A percentile compares a stretch with the other conserved stretches of the same genome.
Evolutionary conservation across 73 alveolate species (phyloP).

Genomic region (Stentor coeruleus): DNA sequence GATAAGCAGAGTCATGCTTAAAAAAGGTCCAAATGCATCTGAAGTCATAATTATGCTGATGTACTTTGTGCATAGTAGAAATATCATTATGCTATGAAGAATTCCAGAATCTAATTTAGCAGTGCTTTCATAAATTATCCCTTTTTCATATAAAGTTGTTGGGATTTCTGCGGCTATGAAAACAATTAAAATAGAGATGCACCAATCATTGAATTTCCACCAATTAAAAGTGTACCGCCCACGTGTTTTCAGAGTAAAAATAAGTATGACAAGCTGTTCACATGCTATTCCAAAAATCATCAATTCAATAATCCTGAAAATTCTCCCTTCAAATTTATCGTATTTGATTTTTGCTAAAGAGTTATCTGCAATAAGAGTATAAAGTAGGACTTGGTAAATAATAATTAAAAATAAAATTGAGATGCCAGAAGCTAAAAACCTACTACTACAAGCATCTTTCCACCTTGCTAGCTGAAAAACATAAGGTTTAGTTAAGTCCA

Average conservation of each 20-base stretch:
- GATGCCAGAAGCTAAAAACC: conserved; percentile 35
- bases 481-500: conserved; percentile 29
- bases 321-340: neutral
- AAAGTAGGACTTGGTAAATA: conserved; percentile 33
- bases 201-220: neutral
- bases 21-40: neutral
- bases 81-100: neutral
- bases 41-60: neutral
- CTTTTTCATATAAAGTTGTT: neutral
- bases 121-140: neutral
- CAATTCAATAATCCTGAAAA: neutral
- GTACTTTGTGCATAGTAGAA: neutral
- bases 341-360: conserved; percentile 28
- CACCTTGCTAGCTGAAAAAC: conserved; percentile 32
- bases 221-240: conserved; percentile 5
- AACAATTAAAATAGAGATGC: neutral
- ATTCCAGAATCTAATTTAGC: neutral
- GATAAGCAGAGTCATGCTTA: neutral
- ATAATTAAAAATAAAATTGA: conserved; percentile 31
- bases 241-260: conserved; percentile 26
- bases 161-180: conserved; percentile 16
- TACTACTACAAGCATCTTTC: conserved; percentile 41
- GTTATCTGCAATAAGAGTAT: conserved; percentile 32
- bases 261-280: conserved; percentile 42
- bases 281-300: conserved; percentile 34